Base-by-base conservation (phyloP, 495 filamentous ascomycete species). In the Penicillium parvum region DNA sequence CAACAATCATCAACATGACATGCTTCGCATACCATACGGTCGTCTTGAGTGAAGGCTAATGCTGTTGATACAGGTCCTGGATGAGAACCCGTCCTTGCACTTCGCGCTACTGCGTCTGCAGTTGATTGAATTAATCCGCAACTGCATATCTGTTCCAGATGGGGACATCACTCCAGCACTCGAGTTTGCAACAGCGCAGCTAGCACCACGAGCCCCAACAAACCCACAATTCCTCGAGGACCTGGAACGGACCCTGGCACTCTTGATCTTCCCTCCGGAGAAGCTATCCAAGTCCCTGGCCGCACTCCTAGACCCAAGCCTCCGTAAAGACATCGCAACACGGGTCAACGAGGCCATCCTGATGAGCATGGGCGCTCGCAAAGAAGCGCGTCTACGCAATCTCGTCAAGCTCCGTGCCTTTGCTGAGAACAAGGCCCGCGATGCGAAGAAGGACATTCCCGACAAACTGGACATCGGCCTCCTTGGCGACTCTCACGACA, bases 71-170 rank as follows among this genome's bases (percentile, higher is more conserved):
- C 55, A 97, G 94, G 84, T 99, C 26, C 71, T 99, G 38, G 94
- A 99, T 60, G 76, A 75, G 47, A 77, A 97, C 57, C 77, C 82
- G 2, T 76, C 86, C 7, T 74, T 99, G 23, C 91, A 96, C 63
- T 99, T 99, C 58, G 78, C 87, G 3, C 78, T 99, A 4, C 77
- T 96, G 28, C 84, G 90, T 20, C 74, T 97, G 26, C 92, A 99
- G 55, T 74, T 99, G 11, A 84, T 97, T 33, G 92, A 97, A 65
- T 73, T 97, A 43, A 97, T 99, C 57, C 85, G 88, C 17, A 70
- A 68, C 21, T 89, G 79, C 66, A 86, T 76, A 18, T 61, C 77
- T 6, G 63, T 65, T 22, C 73, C 79, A 11, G 77, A 79, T 47
- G 77, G 80, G 20, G 88, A 96, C 57, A 90, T 95, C 48, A 82